Conservation (phyloP, 192 early-diverging fungal species). For the Podila epicladia region DNA sequence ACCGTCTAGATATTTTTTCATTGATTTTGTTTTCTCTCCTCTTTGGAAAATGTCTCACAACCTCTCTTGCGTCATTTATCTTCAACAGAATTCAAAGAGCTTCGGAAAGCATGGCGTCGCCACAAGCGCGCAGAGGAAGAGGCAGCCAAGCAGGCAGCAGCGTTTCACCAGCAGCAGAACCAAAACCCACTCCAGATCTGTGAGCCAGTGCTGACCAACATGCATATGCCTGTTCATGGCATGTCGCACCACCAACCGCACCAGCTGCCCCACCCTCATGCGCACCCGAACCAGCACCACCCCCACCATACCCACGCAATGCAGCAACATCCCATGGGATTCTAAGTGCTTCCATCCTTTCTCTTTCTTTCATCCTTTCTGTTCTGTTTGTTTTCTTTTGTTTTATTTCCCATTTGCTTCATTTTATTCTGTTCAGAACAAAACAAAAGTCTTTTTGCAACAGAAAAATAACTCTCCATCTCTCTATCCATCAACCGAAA, state of each 20-base stretch:
- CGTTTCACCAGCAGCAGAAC: slow-evolving; percentile 19
- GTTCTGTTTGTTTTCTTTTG: not conserved
- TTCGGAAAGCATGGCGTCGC: slow-evolving; percentile 64
- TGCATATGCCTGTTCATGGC: slow-evolving; percentile 28
- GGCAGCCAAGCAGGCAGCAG: slow-evolving; percentile 48
- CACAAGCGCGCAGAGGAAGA: slow-evolving; percentile 64
- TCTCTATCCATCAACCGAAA: not conserved
- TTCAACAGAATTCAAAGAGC: slow-evolving; percentile 66
- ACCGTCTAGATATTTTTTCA: no score
- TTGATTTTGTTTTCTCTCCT: not conserved
- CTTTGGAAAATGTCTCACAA: not conserved
- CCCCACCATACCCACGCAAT: slow-evolving; percentile 30
- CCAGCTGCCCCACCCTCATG: slow-evolving; percentile 44
- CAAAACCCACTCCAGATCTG: slow-evolving; percentile 34
- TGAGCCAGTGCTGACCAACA: slow-evolving; percentile 27
- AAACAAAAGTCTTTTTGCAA: no score
- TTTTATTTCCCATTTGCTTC: not conserved
- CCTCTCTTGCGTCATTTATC: not conserved
- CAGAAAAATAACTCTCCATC: no score
- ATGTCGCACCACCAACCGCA: slow-evolving; percentile 41
- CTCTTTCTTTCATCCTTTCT: not conserved
- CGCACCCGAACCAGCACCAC: slow-evolving; percentile 39
- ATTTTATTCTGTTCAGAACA: no score
- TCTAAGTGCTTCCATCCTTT: slow-evolving; percentile 12
- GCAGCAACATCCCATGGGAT: slow-evolving; percentile 48